Conservation (phyloP, 2,329 filamentous ascomycete species). For the Diplodia scrobiculata region DNA sequence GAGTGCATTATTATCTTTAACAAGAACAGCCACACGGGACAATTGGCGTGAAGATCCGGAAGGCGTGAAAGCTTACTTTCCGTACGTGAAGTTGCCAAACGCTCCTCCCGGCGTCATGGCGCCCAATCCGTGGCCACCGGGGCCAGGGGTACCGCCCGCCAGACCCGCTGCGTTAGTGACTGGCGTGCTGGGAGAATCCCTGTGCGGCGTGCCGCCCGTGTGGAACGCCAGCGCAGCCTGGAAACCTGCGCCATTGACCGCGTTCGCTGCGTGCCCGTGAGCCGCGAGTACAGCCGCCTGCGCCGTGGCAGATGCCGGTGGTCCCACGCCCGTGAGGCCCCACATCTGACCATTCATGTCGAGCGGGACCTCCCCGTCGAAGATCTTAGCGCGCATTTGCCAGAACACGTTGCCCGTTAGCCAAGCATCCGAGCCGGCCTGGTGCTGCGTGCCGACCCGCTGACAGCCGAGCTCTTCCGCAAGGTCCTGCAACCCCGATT, state of each 20-base stretch:
- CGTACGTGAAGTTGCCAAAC: slow-evolving; percentile 67
- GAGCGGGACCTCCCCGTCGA: slow-evolving; percentile 75
- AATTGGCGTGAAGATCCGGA: slow-evolving; percentile 3
- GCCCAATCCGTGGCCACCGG: slow-evolving; percentile 59
- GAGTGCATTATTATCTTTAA: slow-evolving; percentile 27
- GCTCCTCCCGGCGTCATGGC: slow-evolving; percentile 78
- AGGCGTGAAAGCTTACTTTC: slow-evolving; percentile 13
- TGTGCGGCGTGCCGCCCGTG: slow-evolving; percentile 44
- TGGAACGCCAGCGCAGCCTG: slow-evolving; percentile 45
- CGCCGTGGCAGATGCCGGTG: slow-evolving; percentile 60
- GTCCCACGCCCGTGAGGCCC: slow-evolving; percentile 70
- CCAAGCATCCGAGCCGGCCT: slow-evolving; percentile 89
- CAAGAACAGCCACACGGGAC: slow-evolving; percentile 23
- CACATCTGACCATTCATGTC: slow-evolving; percentile 88
- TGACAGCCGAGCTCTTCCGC: slow-evolving; percentile 91
- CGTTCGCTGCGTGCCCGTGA: slow-evolving; percentile 46
- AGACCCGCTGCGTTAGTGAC: slow-evolving; percentile 59
- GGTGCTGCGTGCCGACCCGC: slow-evolving; percentile 82
- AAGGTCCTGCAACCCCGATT: slow-evolving; percentile 89
- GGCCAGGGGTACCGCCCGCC: slow-evolving; percentile 53
- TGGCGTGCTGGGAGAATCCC: slow-evolving; percentile 67
- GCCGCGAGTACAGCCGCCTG: slow-evolving; percentile 49
- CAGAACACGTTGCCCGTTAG: slow-evolving; percentile 95
- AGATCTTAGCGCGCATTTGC: slow-evolving; percentile 85
- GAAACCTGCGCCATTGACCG: slow-evolving; percentile 39